A percentile compares a stretch with the other conserved stretches of the same genome.
phyloP scores from a whole-genome alignment of 2,329 filamentous ascomycete species.

The Epichloe bromicola region DNA sequence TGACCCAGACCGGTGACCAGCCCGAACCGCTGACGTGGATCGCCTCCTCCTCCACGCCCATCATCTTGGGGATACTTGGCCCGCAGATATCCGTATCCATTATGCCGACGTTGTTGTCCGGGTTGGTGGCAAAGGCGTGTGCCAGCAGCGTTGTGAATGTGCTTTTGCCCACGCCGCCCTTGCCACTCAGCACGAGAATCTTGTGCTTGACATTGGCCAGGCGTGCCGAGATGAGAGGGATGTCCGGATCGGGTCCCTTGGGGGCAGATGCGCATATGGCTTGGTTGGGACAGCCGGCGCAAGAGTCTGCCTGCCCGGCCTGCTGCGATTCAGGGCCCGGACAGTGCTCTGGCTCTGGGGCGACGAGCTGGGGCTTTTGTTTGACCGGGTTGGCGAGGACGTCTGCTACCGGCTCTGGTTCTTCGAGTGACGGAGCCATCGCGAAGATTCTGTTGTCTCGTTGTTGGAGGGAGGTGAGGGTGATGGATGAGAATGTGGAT shows the following conservation, averaged over 20 bases:
- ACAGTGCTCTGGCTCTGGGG: slow-evolving; percentile 93
- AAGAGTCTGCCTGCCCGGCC: slow-evolving; percentile 64
- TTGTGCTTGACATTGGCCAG: slow-evolving; percentile 78
- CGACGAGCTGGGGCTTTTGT: slow-evolving; percentile 70
- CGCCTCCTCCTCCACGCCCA: slow-evolving; percentile 88
- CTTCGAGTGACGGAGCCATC: slow-evolving; percentile 55
- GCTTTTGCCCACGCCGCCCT: slow-evolving; percentile 93
- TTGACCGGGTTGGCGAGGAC: slow-evolving; percentile 67
- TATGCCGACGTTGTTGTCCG: slow-evolving; percentile 69
- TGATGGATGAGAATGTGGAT: background rate
- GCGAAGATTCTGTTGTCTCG: background rate
- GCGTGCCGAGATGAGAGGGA: slow-evolving; percentile 73
- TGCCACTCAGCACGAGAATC: slow-evolving; percentile 82
- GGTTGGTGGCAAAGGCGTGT: slow-evolving; percentile 76
- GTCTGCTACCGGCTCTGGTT: slow-evolving; percentile 50
- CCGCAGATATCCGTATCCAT: slow-evolving; percentile 99
- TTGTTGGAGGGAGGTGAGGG: background rate
- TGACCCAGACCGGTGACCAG: slow-evolving; percentile 92
- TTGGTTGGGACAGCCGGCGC: slow-evolving; percentile 92
- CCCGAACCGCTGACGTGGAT: slow-evolving; percentile 82
- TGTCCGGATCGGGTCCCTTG: slow-evolving; percentile 91
- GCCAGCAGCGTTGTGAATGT: slow-evolving; percentile 83
- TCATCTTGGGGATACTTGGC: slow-evolving; percentile 95
- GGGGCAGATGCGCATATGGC: slow-evolving; percentile 86
- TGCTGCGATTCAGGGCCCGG: slow-evolving; percentile 73